A percentile compares a stretch with the other conserved stretches of the same genome.
Conservation (phyloP, 2,329 filamentous ascomycete species). For the Hypoxylon sp. region DNA sequence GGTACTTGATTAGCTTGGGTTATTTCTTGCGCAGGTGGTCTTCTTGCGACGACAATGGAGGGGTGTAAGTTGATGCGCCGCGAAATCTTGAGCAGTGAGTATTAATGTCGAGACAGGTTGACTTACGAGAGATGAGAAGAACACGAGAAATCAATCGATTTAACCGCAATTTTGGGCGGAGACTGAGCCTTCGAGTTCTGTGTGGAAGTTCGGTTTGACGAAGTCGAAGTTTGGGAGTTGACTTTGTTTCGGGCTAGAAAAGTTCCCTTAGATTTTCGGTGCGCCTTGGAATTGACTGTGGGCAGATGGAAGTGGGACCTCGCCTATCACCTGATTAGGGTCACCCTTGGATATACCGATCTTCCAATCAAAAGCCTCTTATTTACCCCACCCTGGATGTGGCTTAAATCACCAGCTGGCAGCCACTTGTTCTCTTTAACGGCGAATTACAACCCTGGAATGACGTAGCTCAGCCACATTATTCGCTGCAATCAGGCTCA, state of each 20-base stretch:
- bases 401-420: conserved; percentile 25
- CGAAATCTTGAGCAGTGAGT: conserved; percentile 26
- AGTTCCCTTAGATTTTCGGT: conserved; percentile 46
- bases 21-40: conserved; percentile 17
- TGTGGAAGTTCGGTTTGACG: conserved; percentile 50
- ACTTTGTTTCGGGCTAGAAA: conserved; percentile 46
- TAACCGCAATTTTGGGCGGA: conserved; percentile 97
- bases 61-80: conserved; percentile 7
- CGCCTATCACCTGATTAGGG: conserved; percentile 53
- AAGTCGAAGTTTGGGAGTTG: conserved; percentile 53
- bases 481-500: conserved; percentile 26
- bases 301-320: conserved; percentile 31
- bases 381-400: conserved; percentile 15
- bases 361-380: conserved; percentile 19
- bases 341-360: conserved; percentile 17
- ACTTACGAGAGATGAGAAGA: conserved; percentile 64
- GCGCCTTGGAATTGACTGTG: conserved; percentile 45
- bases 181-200: conserved; percentile 99
- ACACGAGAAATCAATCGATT: conserved; percentile 99
- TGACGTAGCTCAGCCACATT: conserved; percentile 46
- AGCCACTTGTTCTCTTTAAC: conserved; percentile 20
- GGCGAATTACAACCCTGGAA: conserved; percentile 38
- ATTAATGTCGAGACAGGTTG: background rate
- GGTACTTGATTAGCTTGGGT: conserved; percentile 38
- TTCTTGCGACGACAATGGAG: conserved; percentile 14